Conservation (phyloP, 305 asterid genomes). For the Rubia tinctorum region DNA sequence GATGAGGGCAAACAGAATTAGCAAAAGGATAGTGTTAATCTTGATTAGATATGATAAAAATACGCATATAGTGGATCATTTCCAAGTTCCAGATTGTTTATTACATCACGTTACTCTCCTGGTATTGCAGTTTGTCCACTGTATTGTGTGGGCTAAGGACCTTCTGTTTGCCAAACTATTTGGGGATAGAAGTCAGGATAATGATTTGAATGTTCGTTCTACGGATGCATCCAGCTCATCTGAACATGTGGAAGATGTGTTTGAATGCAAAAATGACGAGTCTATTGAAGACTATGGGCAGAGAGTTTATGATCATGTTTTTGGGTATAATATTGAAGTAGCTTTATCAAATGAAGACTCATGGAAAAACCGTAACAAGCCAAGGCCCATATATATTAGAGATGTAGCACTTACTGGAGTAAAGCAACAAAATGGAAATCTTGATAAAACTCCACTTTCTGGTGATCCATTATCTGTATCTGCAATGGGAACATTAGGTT, state of each 20-base stretch:
- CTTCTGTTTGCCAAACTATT: slow-evolving; percentile 92
- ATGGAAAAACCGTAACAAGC: slow-evolving; percentile 85
- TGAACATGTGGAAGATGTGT: slow-evolving; percentile 62
- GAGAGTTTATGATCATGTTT: slow-evolving; percentile 93
- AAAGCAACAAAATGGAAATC: slow-evolving; percentile 67
- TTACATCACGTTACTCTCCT: slow-evolving; percentile 17
- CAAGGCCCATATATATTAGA: slow-evolving; percentile 75
- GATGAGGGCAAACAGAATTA: not conserved
- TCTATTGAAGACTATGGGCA: slow-evolving; percentile 72
- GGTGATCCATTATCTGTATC: slow-evolving; percentile 55
- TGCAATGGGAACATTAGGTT: slow-evolving; percentile 79
- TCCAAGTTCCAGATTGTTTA: slow-evolving; percentile 13
- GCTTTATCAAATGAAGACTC: slow-evolving; percentile 92
- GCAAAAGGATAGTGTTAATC: not conserved
- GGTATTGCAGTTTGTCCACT: slow-evolving; percentile 89
- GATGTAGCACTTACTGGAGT: slow-evolving; percentile 53
- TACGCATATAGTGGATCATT: not conserved
- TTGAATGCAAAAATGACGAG: slow-evolving; percentile 63
- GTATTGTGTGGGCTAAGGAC: slow-evolving; percentile 99
- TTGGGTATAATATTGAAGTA: slow-evolving; percentile 86
- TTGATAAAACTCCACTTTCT: slow-evolving; percentile 32
- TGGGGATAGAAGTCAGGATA: slow-evolving; percentile 91
- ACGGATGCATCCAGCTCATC: slow-evolving; percentile 78
- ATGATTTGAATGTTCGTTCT: slow-evolving; percentile 86
- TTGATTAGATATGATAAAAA: not conserved